Evolutionary conservation across 2,329 filamentous ascomycete genomes (phyloP).

Genomic region (Calonectria hongkongensis): DNA sequence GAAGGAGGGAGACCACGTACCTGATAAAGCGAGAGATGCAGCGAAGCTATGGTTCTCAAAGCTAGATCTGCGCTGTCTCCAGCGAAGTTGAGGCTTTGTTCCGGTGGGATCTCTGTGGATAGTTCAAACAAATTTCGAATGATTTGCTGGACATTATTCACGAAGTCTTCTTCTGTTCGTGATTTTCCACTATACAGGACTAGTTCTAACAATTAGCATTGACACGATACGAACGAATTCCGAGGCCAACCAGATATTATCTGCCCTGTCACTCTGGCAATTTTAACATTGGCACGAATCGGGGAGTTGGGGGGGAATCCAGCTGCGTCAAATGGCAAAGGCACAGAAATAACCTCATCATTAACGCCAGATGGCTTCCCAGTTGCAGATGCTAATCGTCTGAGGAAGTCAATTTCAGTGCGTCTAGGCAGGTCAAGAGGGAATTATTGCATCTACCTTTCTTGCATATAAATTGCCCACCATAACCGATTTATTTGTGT

Average conservation of each 20-base stretch:
- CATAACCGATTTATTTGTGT: constrained; percentile 54
- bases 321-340: constrained; percentile 26
- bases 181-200: constrained; percentile 27
- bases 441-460: constrained; percentile 11
- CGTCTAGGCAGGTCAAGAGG: not conserved
- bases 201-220: not conserved
- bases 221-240: not conserved
- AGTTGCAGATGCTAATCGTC: constrained; percentile 32
- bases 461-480: constrained; percentile 56
- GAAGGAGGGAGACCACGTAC: not conserved
- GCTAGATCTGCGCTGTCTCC: constrained; percentile 23
- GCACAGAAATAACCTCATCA: constrained; percentile 26
- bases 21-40: constrained; percentile 31
- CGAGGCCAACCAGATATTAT: constrained; percentile 23
- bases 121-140: constrained; percentile 26
- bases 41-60: constrained; percentile 23
- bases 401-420: not conserved
- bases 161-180: constrained; percentile 21
- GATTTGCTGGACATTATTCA: constrained; percentile 35
- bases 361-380: constrained; percentile 29
- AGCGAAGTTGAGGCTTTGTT: constrained; percentile 15
- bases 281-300: constrained; percentile 29
- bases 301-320: constrained; percentile 27
- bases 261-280: constrained; percentile 27
- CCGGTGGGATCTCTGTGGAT: constrained; percentile 31